Evolutionary conservation across 2,329 filamentous ascomycete species (phyloP).

Genomic region (Scedosporium minutisporum): DNA sequence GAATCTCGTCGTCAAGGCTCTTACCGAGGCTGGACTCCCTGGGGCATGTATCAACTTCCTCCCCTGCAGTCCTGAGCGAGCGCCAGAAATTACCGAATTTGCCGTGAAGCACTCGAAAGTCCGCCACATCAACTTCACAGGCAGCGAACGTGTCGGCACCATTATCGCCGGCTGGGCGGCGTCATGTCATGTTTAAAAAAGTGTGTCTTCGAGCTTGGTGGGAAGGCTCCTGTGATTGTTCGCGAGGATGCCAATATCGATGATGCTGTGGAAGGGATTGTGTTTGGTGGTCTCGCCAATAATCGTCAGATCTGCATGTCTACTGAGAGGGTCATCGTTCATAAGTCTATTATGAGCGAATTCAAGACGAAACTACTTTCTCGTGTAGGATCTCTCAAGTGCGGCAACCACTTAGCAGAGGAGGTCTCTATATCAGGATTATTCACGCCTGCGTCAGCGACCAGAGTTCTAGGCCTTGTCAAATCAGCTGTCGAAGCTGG

Average conservation of each 20-base stretch:
- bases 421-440: slow-evolving; percentile 18
- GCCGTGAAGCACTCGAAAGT: slow-evolving; percentile 52
- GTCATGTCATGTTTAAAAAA: slow-evolving; percentile 59
- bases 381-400: slow-evolving; percentile 14
- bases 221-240: slow-evolving; percentile 58
- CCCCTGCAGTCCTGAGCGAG: slow-evolving; percentile 46
- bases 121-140: slow-evolving; percentile 63
- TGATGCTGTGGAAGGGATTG: slow-evolving; percentile 48
- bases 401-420: slow-evolving; percentile 17
- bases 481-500: slow-evolving; percentile 47
- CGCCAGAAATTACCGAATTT: slow-evolving; percentile 47
- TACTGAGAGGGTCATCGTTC: slow-evolving; percentile 48
- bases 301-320: slow-evolving; percentile 64
- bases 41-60: slow-evolving; percentile 55
- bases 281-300: slow-evolving; percentile 51
- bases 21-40: slow-evolving; percentile 57
- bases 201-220: slow-evolving; percentile 58
- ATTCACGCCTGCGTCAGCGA: slow-evolving; percentile 14
- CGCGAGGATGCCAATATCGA: slow-evolving; percentile 58
- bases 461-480: slow-evolving; percentile 28
- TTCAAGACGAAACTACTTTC: slow-evolving; percentile 33
- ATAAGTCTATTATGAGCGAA: slow-evolving; percentile 32
- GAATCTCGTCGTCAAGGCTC: slow-evolving; percentile 44
- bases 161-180: slow-evolving; percentile 55
- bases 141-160: slow-evolving; percentile 53